Base-by-base conservation (phyloP, 768 basidiomycete species). In the Mycena epipterygia region DNA sequence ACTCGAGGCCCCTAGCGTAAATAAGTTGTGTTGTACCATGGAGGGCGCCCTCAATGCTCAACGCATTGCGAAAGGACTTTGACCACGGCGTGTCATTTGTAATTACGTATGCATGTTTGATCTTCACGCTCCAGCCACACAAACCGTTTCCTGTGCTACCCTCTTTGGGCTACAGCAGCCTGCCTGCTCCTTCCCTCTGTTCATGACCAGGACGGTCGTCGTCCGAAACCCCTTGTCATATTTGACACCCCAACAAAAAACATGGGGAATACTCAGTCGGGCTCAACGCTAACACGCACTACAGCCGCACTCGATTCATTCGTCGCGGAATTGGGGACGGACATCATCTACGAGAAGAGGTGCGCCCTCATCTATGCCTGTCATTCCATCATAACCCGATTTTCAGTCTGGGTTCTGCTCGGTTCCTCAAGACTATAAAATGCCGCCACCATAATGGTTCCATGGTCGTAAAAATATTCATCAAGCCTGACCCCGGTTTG, bases 271-370 rank as follows among this genome's bases (percentile, higher is more conserved):
- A 86, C 85, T 33, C 90, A 94, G 71, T 92, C 93, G 5, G 89
- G 89, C 27, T 89, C 90, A 14, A 87, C 90, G 6, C 82, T 94
- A 72, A 91, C 91, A 63, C 89, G 93, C 67, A 90, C 91, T 1
- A 89, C 88, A 8, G 93, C 92, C 32, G 94, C 95, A 17, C 84
- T 97, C 69, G 96, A 98, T 81, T 95, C 94, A 3, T 97, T 95
- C 77, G 91, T 99, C 17, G 87, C 91, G 3, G 97, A 99, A 78
- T 87, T 99, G 27, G 93, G 93, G 14, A 87, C 87, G 4, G 96
- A 98, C 78, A 86, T 98, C 23, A 86, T 93, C 2, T 98, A 98
- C 76, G 97, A 99, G 78, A 93, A 94, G 85, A 95, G 93, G 97
- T 96, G 59, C 59, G 87, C 75, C 21, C 13, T 33, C 35, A 13